Evolutionary conservation across 2,329 filamentous ascomycete species (phyloP).

Genomic region (Fusarium hostae): DNA sequence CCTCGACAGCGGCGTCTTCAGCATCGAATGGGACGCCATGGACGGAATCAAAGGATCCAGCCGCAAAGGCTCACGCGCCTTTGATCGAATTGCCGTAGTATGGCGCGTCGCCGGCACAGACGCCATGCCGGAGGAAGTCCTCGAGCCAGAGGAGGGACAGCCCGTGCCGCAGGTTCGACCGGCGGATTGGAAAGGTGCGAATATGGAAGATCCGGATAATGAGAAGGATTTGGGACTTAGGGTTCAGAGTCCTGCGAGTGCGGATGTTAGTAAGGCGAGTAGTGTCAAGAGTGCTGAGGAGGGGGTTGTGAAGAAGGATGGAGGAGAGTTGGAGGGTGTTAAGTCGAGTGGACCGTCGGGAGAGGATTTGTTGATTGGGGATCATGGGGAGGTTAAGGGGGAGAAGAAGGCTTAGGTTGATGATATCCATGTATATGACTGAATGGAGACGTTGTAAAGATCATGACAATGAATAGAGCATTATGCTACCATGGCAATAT

Average conservation of each 20-base stretch:
- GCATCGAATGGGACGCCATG: constrained; percentile 74
- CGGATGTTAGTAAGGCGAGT: constrained; percentile 76
- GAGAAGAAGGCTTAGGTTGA: not conserved
- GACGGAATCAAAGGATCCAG: constrained; percentile 94
- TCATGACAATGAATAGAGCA: not conserved
- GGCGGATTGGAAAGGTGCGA: constrained; percentile 78
- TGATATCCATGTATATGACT: constrained; percentile 16
- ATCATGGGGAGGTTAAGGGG: constrained; percentile 9
- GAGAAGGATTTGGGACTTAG: constrained; percentile 76
- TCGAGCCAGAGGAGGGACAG: constrained; percentile 73
- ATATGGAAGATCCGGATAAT: constrained; percentile 53
- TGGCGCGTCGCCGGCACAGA: constrained; percentile 69
- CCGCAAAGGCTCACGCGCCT: constrained; percentile 81
- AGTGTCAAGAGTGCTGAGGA: constrained; percentile 64
- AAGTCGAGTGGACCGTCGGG: constrained; percentile 52
- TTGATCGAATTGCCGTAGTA: constrained; percentile 85
- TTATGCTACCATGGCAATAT: not conserved
- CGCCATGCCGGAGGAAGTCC: constrained; percentile 51
- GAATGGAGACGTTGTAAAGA: not conserved
- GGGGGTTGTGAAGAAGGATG: constrained; percentile 10
- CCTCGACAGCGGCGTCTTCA: constrained; percentile 72
- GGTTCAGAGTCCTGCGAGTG: constrained; percentile 71
- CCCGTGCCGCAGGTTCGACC: constrained; percentile 75
- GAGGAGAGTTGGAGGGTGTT: constrained; percentile 48
- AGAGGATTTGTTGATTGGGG: constrained; percentile 45